These are phyloP conservation scores for Echria macrotheca DNA, from an alignment of 495 filamentous ascomycete genomes.

Conservation along the genomic window DNA sequence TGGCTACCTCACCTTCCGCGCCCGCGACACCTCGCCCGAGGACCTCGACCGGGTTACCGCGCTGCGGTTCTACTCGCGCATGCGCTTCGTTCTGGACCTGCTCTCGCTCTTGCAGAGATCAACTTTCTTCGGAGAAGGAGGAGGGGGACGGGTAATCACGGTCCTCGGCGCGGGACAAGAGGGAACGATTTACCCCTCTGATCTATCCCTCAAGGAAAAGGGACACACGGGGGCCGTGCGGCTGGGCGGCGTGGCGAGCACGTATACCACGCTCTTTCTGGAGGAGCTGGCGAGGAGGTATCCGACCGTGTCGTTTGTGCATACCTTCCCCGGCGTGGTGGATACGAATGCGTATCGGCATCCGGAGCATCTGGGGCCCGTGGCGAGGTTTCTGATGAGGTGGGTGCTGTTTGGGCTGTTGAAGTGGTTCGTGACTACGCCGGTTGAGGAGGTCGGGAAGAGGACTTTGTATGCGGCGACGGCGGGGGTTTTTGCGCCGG, in stretches of 20 bases:
- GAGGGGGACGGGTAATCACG: constrained; percentile 46
- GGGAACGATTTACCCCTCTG: constrained; percentile 38
- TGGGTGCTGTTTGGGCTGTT: constrained; percentile 2
- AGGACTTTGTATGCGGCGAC: constrained; percentile 5
- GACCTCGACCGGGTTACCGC: constrained; percentile 40
- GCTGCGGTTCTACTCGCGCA: constrained; percentile 55
- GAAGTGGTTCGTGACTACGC: background rate
- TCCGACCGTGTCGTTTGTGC: constrained; percentile 49
- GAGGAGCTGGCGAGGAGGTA: constrained; percentile 38
- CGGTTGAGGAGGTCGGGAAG: constrained; percentile 2
- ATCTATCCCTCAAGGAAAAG: constrained; percentile 37
- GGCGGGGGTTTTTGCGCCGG: background rate
- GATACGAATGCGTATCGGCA: constrained; percentile 23
- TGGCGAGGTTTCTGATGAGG: constrained; percentile 2
- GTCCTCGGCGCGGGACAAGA: constrained; percentile 48
- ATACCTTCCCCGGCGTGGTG: constrained; percentile 50
- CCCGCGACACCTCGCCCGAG: constrained; percentile 40
- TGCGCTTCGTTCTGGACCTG: constrained; percentile 54
- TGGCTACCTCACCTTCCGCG: constrained; percentile 2
- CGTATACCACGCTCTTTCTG: constrained; percentile 44
- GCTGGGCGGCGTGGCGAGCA: constrained; percentile 33
- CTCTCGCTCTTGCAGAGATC: constrained; percentile 42
- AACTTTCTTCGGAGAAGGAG: too few species aligned
- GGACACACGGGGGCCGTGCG: constrained; percentile 12
- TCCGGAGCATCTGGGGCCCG: constrained; percentile 1